Evolutionary conservation across 768 basidiomycete species (phyloP).

Genomic region (Lentinula edodes): DNA sequence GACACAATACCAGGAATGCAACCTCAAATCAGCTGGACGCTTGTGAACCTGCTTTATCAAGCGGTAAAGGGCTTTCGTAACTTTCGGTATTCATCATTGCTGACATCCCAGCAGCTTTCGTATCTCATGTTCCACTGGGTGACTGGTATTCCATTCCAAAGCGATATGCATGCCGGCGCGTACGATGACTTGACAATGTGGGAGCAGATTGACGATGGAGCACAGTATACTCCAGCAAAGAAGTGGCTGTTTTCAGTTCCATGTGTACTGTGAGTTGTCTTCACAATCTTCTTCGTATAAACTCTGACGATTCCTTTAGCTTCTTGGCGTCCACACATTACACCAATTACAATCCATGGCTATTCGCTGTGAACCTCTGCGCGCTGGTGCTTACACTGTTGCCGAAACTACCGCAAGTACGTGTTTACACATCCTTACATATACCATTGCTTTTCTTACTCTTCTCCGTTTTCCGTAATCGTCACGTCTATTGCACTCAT

Average conservation of each 20-base stretch:
- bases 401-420: conserved; percentile 92
- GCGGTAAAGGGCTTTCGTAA: conserved; percentile 48
- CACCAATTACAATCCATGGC: conserved; percentile 91
- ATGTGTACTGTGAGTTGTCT: conserved; percentile 66
- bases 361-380: conserved; percentile 87
- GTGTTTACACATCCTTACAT: conserved; percentile 13
- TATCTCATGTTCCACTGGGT: conserved; percentile 99
- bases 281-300: conserved; percentile 3
- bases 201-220: conserved; percentile 99
- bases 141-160: conserved; percentile 93
- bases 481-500: conserved; percentile 1
- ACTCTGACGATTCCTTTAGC: conserved; percentile 33
- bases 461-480: conserved; percentile 3
- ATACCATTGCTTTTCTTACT: background rate
- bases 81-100: background rate
- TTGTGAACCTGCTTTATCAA: conserved; percentile 87
- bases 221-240: conserved; percentile 97
- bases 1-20: conserved; percentile 94
- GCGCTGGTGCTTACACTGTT: conserved; percentile 78
- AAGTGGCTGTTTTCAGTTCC: conserved; percentile 94
- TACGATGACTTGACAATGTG: conserved; percentile 97
- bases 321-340: conserved; percentile 98
- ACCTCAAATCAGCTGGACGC: conserved; percentile 92
- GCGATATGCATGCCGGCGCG: conserved; percentile 81
- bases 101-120: conserved; percentile 53